Base-by-base conservation (phyloP, 257 asterid species). In the Rubia yunnanensis region DNA sequence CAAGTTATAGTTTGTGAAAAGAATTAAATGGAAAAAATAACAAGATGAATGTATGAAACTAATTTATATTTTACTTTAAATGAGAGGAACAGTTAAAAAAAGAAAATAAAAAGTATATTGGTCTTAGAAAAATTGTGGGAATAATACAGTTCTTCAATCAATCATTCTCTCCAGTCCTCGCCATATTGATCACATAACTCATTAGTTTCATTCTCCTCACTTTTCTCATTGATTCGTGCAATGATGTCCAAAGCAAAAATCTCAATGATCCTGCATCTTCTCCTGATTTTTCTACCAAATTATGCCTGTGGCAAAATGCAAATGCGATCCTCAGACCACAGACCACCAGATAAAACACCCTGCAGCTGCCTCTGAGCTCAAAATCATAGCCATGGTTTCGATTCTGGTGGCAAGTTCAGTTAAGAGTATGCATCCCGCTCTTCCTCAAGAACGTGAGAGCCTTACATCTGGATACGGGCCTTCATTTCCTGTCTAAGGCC, bases 401-500 rank as follows among this genome's bases (percentile, higher is more conserved):
- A 75, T 75, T 30, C 70, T 66, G 24, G 36, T 68, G 4, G 66
- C 76, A 10, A 72, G 79, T 35, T 55, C 64, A 27, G 1, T n/a
- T 75, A 1, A 76, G 80, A 27, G 60, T 67, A 8, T 34, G 53
- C 76, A 57, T 56, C 32, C 80, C 80, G 22, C 18, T 75, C 2
- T 18, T 75, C 20, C 64, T 75, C 5, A 75, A 64, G 17, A 67
- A 48, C 15, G 18, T 55, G 63, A 75, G 46, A 66, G 70, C 66
- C 15, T 53, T 75, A 5, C 76, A 32, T 14, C 71, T 71, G 2
- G 79, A 75, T 3, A 70, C 76, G 1, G 60, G 53, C 20, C 67
- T 75, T 27, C 64, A 71, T 63, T 76, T 76, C 61, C 22, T 71
- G 27, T 34, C 67, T 2, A 76, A 76, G 63, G 71, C 77, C 10